phyloP scores from a whole-genome alignment of 305 asterid genomes.

The Solanum aculeatissimum region DNA sequence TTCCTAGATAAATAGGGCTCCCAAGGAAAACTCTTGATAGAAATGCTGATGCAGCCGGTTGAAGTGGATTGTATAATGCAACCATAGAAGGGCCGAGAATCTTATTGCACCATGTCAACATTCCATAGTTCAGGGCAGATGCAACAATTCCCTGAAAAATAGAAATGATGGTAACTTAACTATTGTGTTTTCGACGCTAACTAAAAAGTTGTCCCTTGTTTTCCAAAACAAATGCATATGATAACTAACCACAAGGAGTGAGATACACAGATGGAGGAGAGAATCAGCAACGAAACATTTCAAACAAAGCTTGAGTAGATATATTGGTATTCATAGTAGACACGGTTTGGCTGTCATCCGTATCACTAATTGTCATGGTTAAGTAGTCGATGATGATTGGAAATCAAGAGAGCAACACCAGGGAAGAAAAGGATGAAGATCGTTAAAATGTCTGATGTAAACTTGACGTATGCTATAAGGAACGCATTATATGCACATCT shows the following conservation, averaged over 20 bases:
- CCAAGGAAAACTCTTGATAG: slow-evolving; percentile 82
- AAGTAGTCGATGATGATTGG: not conserved
- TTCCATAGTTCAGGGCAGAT: slow-evolving; percentile 85
- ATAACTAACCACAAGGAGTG: not conserved
- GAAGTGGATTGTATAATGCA: slow-evolving; percentile 87
- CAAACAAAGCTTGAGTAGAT: not conserved
- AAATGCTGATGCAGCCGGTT: slow-evolving; percentile 87
- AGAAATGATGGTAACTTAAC: not conserved
- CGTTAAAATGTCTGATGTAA: not conserved
- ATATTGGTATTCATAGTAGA: not conserved
- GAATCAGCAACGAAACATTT: not conserved
- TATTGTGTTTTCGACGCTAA: not conserved
- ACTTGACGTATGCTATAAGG: not conserved
- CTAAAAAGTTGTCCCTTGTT: not conserved
- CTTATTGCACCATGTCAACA: slow-evolving; percentile 87
- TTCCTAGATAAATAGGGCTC: slow-evolving; percentile 91
- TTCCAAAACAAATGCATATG: not conserved
- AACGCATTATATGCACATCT: not conserved
- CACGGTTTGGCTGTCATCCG: not conserved
- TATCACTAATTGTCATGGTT: not conserved
- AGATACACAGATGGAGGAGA: not conserved
- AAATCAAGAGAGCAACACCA: not conserved
- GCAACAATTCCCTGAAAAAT: slow-evolving; percentile 73
- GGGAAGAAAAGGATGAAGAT: not conserved
- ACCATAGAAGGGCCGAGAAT: slow-evolving; percentile 87